Evolutionary conservation across 352 stramenopile species (phyloP).

Genomic region (Pythium guiyangense): DNA sequence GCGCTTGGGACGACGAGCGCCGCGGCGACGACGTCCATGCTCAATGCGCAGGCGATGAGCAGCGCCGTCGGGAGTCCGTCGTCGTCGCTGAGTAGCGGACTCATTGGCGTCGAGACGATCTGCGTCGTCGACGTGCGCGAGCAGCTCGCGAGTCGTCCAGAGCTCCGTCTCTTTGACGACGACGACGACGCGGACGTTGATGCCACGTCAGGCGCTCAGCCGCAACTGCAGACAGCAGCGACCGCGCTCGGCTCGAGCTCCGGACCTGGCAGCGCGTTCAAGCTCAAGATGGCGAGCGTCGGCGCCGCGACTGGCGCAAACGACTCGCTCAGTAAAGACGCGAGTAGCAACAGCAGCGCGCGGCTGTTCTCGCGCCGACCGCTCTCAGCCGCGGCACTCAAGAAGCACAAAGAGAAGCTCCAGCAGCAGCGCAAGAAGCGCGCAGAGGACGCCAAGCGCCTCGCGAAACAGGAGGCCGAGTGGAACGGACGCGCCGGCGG

Average conservation of each 20-base stretch:
- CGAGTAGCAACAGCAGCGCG: conserved; percentile 27
- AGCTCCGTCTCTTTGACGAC: conserved; percentile 6
- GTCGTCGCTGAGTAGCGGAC: conserved; percentile 20
- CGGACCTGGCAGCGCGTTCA: conserved; percentile 41
- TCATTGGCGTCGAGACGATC: conserved; percentile 90
- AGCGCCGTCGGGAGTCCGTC: conserved; percentile 15
- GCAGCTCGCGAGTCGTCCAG: conserved; percentile 36
- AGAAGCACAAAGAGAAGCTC: conserved; percentile 71
- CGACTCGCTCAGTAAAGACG: conserved; percentile 41
- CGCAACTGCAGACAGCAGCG: not conserved
- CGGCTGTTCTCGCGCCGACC: conserved; percentile 58
- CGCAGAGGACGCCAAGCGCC: conserved; percentile 48
- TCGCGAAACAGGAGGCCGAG: conserved; percentile 66
- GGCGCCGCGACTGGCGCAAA: conserved; percentile 9
- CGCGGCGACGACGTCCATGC: conserved; percentile 23
- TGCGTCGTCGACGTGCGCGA: conserved; percentile 94
- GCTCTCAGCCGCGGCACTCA: conserved; percentile 58
- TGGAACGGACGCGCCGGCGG: conserved; percentile 74
- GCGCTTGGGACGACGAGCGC: conserved; percentile 76
- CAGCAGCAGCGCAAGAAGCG: conserved; percentile 52
- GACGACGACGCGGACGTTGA: conserved; percentile 4
- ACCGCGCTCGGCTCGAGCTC: conserved; percentile 10
- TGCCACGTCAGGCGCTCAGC: not conserved
- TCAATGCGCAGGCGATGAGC: conserved; percentile 48
- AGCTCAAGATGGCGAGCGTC: conserved; percentile 51